Percentiles rank a stretch among this genome's conserved stretches.
These are phyloP conservation scores for Lipomyces oligophaga DNA, from an alignment of 805 yeast genomes.

Conservation along the genomic window DNA sequence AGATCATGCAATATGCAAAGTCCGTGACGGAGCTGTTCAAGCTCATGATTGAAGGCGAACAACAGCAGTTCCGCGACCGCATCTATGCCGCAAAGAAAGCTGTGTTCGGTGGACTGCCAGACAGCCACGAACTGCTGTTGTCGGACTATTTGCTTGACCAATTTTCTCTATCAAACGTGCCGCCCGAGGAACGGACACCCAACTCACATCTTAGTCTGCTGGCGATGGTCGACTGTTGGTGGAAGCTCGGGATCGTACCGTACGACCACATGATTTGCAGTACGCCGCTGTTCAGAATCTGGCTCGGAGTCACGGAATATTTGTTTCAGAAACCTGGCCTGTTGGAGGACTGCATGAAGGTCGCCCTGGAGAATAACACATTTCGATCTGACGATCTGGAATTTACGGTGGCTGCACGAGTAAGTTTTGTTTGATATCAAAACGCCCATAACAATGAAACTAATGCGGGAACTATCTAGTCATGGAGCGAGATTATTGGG, in stretches of 20 bases:
- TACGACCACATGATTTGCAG: constrained; percentile 96
- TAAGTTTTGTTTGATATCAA: constrained; percentile 26
- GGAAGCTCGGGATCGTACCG: constrained; percentile 76
- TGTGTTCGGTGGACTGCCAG: constrained; percentile 61
- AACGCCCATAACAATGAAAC: neutral
- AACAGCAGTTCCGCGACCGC: constrained; percentile 55
- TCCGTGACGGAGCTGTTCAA: constrained; percentile 80
- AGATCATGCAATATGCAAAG: constrained; percentile 81
- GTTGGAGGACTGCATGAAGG: constrained; percentile 73
- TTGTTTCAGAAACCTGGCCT: constrained; percentile 79
- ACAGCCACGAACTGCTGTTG: constrained; percentile 55
- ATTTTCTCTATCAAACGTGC: constrained; percentile 69
- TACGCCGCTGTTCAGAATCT: constrained; percentile 87
- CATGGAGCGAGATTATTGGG: constrained; percentile 80
- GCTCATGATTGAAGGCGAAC: constrained; percentile 69
- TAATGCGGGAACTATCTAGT: constrained; percentile 1
- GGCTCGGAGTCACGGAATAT: constrained; percentile 90
- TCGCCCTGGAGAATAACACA: constrained; percentile 59
- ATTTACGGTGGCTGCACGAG: constrained; percentile 82
- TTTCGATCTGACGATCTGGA: constrained; percentile 89
- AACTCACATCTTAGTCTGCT: constrained; percentile 86
- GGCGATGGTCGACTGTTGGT: constrained; percentile 95
- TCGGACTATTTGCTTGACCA: constrained; percentile 79
- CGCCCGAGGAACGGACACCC: constrained; percentile 61
- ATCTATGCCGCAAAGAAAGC: constrained; percentile 61